Conservation (phyloP, 2,329 filamentous ascomycete species). For the Cadophora malorum region DNA sequence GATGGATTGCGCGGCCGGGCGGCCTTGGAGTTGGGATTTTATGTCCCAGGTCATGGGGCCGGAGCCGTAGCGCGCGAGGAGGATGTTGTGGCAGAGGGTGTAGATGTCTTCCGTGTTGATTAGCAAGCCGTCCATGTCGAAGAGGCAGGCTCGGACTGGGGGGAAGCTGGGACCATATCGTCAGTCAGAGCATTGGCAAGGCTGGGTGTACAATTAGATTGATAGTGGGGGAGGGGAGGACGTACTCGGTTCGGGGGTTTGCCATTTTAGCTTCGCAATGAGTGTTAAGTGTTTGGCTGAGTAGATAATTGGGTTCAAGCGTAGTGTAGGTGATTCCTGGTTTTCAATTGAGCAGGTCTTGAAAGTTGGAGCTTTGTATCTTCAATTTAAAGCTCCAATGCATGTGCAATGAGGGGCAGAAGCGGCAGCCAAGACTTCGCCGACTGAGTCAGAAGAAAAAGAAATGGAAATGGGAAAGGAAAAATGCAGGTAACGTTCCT, state of each 20-base stretch:
- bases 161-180: conserved; percentile 63
- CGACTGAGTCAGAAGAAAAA: conserved; percentile 10
- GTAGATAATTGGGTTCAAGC: not conserved
- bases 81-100: conserved; percentile 80
- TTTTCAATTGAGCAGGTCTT: not conserved
- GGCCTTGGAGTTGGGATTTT: conserved; percentile 76
- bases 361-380: not conserved
- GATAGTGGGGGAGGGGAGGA: conserved; percentile 1
- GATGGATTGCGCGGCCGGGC: conserved; percentile 49
- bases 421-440: conserved; percentile 12
- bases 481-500: not conserved
- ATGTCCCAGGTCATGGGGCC: conserved; percentile 84
- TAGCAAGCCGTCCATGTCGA: conserved; percentile 97
- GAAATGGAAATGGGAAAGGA: not conserved
- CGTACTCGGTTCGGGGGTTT: conserved; percentile 34
- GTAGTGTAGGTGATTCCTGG: not conserved
- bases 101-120: conserved; percentile 93
- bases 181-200: not conserved
- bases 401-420: conserved; percentile 14
- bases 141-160: conserved; percentile 86
- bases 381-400: not conserved
- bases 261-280: conserved; percentile 25
- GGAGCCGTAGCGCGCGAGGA: conserved; percentile 76
- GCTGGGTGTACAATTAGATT: not conserved
- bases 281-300: not conserved